These are phyloP conservation scores for Sanghuangporus weigelae DNA, from an alignment of 1,284 basidiomycete genomes.

Conservation along the genomic window DNA sequence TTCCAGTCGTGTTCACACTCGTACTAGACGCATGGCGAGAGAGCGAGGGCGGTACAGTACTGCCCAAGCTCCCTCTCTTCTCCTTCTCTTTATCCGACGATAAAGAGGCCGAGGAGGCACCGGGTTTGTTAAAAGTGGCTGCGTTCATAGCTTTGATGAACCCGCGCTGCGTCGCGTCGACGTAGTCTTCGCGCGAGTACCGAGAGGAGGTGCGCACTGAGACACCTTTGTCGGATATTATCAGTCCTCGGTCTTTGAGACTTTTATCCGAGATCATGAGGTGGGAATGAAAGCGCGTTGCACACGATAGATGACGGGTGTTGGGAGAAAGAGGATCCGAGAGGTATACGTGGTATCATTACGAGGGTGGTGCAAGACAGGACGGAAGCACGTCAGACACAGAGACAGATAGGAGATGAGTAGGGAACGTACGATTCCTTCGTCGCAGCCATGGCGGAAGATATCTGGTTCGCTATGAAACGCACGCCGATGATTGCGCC, in stretches of 20 bases:
- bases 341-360: neutral
- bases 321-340: neutral
- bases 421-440: conserved; percentile 41
- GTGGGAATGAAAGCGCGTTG: neutral
- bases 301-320: neutral
- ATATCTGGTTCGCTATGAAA: conserved; percentile 31
- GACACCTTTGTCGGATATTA: conserved; percentile 51
- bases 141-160: conserved; percentile 17
- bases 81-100: conserved; percentile 2
- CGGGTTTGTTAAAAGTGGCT: neutral
- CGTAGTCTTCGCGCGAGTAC: conserved; percentile 50
- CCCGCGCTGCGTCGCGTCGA: conserved; percentile 61
- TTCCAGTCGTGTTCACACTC: conserved; percentile 3
- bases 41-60: neutral
- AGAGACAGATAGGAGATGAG: neutral
- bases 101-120: neutral
- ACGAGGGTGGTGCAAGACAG: neutral
- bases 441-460: conserved; percentile 36
- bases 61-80: neutral
- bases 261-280: conserved; percentile 28
- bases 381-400: neutral
- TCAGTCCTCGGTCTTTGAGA: conserved; percentile 49
- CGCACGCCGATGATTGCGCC: conserved; percentile 38
- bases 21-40: conserved; percentile 4
- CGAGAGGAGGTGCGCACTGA: conserved; percentile 56